These are phyloP conservation scores for Pichia sp. DNA, from an alignment of 1,139 yeast genomes.

Conservation along the genomic window DNA sequence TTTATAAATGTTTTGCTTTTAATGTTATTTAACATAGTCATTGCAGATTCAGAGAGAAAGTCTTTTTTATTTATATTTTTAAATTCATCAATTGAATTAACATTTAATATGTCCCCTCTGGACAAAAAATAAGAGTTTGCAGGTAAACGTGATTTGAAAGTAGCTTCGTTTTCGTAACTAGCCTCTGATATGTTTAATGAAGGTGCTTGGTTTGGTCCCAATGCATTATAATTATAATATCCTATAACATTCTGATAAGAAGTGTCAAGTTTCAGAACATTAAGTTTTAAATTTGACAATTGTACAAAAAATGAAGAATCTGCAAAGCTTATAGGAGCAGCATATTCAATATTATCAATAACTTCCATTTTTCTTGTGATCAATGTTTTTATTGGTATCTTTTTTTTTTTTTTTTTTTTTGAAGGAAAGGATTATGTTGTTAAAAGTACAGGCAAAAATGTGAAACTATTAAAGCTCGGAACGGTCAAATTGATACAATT, in stretches of 20 bases:
- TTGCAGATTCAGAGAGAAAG: conserved; percentile 45
- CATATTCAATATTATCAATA: conserved; percentile 31
- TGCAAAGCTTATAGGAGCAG: conserved; percentile 62
- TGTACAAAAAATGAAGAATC: conserved; percentile 82
- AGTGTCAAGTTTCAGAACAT: conserved; percentile 57
- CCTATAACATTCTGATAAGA: conserved; percentile 36
- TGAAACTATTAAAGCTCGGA: no score
- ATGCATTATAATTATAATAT: conserved; percentile 40
- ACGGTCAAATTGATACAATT: no score
- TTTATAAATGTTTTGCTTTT: conserved; percentile 29
- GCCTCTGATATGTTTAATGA: conserved; percentile 38
- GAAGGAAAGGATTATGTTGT: no score
- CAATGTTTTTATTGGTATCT: neutral
- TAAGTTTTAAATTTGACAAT: conserved; percentile 60
- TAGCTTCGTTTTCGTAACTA: conserved; percentile 33
- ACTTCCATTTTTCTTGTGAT: no score
- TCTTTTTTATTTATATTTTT: conserved; percentile 56
- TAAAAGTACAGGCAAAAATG: no score
- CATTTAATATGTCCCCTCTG: conserved; percentile 41
- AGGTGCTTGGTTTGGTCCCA: conserved; percentile 35
- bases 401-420: no score
- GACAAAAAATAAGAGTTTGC: conserved; percentile 21
- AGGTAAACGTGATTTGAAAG: conserved; percentile 9
- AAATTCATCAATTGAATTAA: conserved; percentile 83
- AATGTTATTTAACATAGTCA: conserved; percentile 28